These are phyloP conservation scores for Carnegiea gigantea DNA, from an alignment of 179 eudicot species.

Conservation along the genomic window DNA sequence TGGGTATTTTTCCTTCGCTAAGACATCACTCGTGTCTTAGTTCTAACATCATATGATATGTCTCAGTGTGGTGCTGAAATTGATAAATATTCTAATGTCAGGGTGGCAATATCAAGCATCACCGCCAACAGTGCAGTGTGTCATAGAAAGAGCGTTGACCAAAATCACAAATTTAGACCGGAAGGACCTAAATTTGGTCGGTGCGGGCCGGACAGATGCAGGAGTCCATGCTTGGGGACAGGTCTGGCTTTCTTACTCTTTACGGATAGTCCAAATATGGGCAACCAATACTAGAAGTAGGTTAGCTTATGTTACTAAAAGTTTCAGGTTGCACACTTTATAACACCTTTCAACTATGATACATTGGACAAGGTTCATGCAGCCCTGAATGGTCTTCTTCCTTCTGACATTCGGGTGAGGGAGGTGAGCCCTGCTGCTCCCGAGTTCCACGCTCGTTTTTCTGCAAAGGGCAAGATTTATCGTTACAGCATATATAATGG, in stretches of 20 bases:
- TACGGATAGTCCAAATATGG: conserved; percentile 21
- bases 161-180: conserved; percentile 68
- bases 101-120: conserved; percentile 97
- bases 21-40: too few relatives aligned
- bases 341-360: conserved; percentile 86
- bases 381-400: conserved; percentile 89
- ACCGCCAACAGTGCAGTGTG: conserved; percentile 77
- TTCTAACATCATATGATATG: neutral
- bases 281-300: neutral
- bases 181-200: conserved; percentile 60
- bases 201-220: conserved; percentile 92
- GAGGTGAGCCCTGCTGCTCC: conserved; percentile 76
- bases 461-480: conserved; percentile 74
- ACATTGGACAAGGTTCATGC: conserved; percentile 68
- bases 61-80: neutral
- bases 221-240: conserved; percentile 99
- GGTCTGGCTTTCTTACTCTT: conserved; percentile 46
- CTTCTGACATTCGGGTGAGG: conserved; percentile 76
- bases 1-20: too few relatives aligned
- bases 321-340: conserved; percentile 91
- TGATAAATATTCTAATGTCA: conserved; percentile 22
- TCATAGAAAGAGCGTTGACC: conserved; percentile 68
- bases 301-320: conserved; percentile 24
- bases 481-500: conserved; percentile 74
- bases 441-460: conserved; percentile 91